A percentile compares a stretch with the other conserved stretches of the same genome.
phyloP scores from a whole-genome alignment of 176 grass and related monocot species.

The Zoysia pacifica region DNA sequence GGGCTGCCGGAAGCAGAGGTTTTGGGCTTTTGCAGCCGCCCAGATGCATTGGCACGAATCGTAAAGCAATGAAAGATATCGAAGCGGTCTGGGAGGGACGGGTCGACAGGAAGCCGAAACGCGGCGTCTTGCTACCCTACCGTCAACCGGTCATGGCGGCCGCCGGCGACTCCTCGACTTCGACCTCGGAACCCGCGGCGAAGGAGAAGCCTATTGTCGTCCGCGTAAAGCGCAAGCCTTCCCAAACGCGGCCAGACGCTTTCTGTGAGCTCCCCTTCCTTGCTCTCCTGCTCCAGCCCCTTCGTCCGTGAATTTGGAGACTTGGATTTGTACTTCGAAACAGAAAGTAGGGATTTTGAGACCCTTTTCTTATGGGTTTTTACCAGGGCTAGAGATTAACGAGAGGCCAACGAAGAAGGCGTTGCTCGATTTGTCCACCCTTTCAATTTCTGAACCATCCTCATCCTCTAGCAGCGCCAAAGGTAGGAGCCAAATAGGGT shows the following conservation, averaged over 20 bases:
- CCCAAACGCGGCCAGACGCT: slow-evolving; percentile 56
- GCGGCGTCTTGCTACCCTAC: too few species aligned
- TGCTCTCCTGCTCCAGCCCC: neutral
- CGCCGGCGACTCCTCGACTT: neutral
- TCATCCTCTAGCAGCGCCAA: neutral
- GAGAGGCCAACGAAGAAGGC: slow-evolving; percentile 75
- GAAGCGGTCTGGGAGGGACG: too few species aligned
- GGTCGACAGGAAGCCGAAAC: too few species aligned
- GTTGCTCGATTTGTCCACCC: slow-evolving; percentile 63
- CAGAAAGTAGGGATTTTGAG: neutral
- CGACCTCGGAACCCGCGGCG: slow-evolving; percentile 9
- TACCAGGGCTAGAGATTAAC: slow-evolving; percentile 81
- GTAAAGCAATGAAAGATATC: too few species aligned
- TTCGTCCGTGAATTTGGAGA: neutral
- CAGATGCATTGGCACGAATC: too few species aligned
- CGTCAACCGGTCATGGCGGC: slow-evolving; percentile 14
- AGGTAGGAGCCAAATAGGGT: slow-evolving; percentile 39
- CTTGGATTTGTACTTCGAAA: neutral
- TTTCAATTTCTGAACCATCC: slow-evolving; percentile 56
- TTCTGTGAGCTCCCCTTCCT: slow-evolving; percentile 63
- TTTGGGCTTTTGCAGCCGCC: neutral
- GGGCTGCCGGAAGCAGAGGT: neutral
- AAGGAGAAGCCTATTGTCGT: slow-evolving; percentile 66
- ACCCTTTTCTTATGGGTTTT: neutral
- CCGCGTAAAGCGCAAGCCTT: slow-evolving; percentile 81